Evolutionary conservation across 1,284 basidiomycete genomes (phyloP), one percentile per base, ranked within the genome.

Genomic region (Heterobasidion occidentale): DNA sequence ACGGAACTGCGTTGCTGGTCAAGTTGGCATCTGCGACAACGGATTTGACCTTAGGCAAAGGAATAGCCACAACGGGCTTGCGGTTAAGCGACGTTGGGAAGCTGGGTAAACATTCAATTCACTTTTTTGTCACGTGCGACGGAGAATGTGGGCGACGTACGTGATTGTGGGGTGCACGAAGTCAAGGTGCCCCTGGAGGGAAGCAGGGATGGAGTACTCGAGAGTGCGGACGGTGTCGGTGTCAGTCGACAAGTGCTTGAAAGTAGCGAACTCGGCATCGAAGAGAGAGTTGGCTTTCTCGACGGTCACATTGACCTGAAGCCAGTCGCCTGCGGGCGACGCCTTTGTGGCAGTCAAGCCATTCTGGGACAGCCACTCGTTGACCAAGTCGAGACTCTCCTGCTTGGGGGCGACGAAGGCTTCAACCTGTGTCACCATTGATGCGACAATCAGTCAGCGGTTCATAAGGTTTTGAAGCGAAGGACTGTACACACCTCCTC

Each of bases 361-460:
- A 52, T 70, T 63, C 8, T 58, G 55, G 2, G 64, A 57, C 11
- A 73, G 64, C 66, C 67, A 74, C 46, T 64, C 53, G 36, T 65
- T 63, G 11, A 74, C 70, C 5, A 65, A 59, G 8, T 60, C 58
- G 9, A 68, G 60, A 7, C 66, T 64, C 19, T 68, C 68, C 6
- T 61, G 54, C 9, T 62, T 59, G 5, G 75, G 75, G 2, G 66
- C 64, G 15, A 72, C 69, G 60, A 70, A 73, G 7, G 65, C 61
- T 56, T 72, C 70, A 9, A 73, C 70, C 70, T 75, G 9, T 33
- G 34, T n/a, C 27, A 27, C 27, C 27, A 5, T 27, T 4, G 5
- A 27, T 6, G 27, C 27, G 5, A 27, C 27, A 27, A 27, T 27
- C 27, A 27, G 27, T 27, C 27, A 27, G 27, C 27, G 27, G 5